Conservation (phyloP, 2,329 filamentous ascomycete species). For the Fusarium sp. region DNA sequence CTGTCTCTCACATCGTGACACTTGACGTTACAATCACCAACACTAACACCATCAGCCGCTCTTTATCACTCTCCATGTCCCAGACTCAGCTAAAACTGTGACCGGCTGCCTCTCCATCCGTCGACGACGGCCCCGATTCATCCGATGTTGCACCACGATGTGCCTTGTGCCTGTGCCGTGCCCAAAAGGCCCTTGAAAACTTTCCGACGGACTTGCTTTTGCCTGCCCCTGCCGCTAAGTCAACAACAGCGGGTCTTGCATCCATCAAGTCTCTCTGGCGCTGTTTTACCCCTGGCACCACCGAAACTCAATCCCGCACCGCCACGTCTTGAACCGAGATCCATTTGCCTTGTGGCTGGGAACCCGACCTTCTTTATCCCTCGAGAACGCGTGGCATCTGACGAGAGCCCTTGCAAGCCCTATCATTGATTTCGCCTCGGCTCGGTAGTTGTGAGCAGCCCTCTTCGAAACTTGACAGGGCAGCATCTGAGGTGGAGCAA, state of each 20-base stretch:
- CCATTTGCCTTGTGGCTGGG: not conserved
- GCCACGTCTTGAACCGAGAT: not conserved
- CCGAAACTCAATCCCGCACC: slow-evolving; percentile 17
- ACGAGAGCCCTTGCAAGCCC: slow-evolving; percentile 13
- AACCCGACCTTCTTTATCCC: not conserved
- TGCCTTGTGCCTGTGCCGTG: slow-evolving; percentile 1
- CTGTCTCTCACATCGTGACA: slow-evolving; percentile 1
- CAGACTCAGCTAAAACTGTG: slow-evolving; percentile 5
- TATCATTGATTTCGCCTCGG: not conserved
- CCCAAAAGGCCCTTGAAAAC: slow-evolving; percentile 34
- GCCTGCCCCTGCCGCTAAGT: slow-evolving; percentile 13
- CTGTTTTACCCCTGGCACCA: slow-evolving; percentile 28
- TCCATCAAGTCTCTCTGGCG: not conserved
- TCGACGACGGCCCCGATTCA: slow-evolving; percentile 29
- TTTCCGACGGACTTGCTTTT: slow-evolving; percentile 20
- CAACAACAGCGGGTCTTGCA: slow-evolving; percentile 12
- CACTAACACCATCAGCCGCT: not conserved
- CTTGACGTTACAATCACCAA: not conserved
- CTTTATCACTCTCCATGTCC: not conserved
- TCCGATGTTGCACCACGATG: slow-evolving; percentile 38
- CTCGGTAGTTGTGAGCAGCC: slow-evolving; percentile 6
- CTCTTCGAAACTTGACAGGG: slow-evolving; percentile 22
- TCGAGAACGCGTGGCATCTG: slow-evolving; percentile 26
- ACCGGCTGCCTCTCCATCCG: slow-evolving; percentile 37
- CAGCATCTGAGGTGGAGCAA: slow-evolving; percentile 28